Evolutionary conservation across 805 yeast genomes (phyloP), one percentile per base, ranked within the genome.

Genomic region (Blastobotrys chiropterorum): DNA sequence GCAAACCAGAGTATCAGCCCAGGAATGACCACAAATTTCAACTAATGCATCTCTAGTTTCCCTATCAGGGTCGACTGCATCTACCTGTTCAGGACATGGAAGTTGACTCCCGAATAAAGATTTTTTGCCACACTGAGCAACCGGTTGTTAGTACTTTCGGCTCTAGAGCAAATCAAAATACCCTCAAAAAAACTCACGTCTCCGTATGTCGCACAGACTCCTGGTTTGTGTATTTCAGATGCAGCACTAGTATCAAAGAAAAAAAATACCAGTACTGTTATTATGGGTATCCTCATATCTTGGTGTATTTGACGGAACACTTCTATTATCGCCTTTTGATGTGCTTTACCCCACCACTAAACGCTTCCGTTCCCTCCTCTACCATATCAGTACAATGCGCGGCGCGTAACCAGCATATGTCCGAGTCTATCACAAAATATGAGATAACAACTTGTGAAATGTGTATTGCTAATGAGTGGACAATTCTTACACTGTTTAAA

Each of bases 21-120:
- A 89, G 26, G 78, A 80, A 0, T 72, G 75, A 5, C 97, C 97
- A 71, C 98, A 90, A 0, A 90, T 66, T 1, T 74, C 75, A 0
- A 72, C 69, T 31, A 89, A 67, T 38, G 77, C 64, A 1, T 71
- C 67, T 16, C 72, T 61, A 2, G 81, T 72, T 31, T 74, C 78
- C 0, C 61, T 64, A 2, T 64, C 61, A 1, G 87, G 82, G 14
- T 53, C 56, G 1, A 70, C 70, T 0, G 90, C 83, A 16, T 66
- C 65, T 0, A 70, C 69, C 55, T 77, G 75, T 21, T 76, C 77
- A 0, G 89, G 85, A 64, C 96, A 87, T 0, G 98, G 98, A 38
- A 92, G 69, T 41, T 79, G 81, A 3, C 79, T 68, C 0, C 97
- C 97, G 67, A 90, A 90, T 4, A 85, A 65, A 2, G 89, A 76